A percentile compares a stretch with the other conserved stretches of the same genome.
phyloP scores from a whole-genome alignment of 352 stramenopile genomes.

The Halophytophthora polymorphica region DNA sequence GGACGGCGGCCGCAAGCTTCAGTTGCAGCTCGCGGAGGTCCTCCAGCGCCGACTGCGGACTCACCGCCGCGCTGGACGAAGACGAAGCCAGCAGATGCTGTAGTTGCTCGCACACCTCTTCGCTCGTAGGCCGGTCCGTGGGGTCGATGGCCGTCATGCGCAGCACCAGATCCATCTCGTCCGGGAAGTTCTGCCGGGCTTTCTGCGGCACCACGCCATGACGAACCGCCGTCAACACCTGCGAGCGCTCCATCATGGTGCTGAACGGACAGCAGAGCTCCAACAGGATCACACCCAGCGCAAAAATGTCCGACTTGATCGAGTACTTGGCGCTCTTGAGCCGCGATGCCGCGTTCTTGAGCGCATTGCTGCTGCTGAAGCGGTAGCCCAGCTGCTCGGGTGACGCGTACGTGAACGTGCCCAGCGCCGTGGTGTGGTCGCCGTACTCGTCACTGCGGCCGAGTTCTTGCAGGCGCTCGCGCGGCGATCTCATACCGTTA shows the following conservation, averaged over 20 bases:
- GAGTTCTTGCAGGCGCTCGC: constrained; percentile 19
- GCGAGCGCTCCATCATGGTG: constrained; percentile 85
- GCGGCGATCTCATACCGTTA: constrained; percentile 7
- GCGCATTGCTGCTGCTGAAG: constrained; percentile 37
- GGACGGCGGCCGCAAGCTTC: constrained; percentile 50
- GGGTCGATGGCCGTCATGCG: constrained; percentile 78
- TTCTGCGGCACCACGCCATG: constrained; percentile 76
- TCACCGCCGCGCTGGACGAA: constrained; percentile 21
- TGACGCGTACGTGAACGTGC: constrained; percentile 85
- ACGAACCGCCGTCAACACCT: constrained; percentile 74
- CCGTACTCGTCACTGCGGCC: constrained; percentile 28
- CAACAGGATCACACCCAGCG: constrained; percentile 78
- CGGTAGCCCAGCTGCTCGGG: constrained; percentile 78
- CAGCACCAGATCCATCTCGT: constrained; percentile 71
- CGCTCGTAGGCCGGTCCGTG: constrained; percentile 49
- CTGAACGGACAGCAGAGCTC: constrained; percentile 79
- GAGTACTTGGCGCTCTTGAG: constrained; percentile 79
- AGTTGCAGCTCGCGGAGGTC: constrained; percentile 62
- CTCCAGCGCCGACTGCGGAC: constrained; percentile 47
- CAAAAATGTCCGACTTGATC: constrained; percentile 85
- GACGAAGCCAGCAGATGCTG: constrained; percentile 39
- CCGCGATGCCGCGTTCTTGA: constrained; percentile 36
- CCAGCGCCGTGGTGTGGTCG: constrained; percentile 75
- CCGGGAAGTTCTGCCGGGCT: constrained; percentile 55
- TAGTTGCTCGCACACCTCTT: constrained; percentile 61